phyloP scores from a whole-genome alignment of 108 stramenopile species.

The Nitzschia inconspicua region DNA sequence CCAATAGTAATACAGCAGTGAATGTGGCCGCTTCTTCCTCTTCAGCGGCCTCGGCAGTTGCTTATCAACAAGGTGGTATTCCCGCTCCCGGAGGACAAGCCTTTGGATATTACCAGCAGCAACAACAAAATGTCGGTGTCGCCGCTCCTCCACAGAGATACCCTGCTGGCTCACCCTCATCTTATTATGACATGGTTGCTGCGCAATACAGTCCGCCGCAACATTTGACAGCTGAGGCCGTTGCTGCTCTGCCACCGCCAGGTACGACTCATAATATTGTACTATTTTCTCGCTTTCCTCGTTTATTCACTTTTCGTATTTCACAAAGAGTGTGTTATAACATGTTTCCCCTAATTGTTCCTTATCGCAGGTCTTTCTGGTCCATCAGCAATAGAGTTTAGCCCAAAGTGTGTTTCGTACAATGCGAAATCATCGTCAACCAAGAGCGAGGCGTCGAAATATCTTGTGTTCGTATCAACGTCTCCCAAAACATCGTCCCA shows the following conservation, averaged over 20 bases:
- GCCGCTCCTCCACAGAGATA: neutral
- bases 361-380: constrained; percentile 35
- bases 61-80: neutral
- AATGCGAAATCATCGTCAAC: neutral
- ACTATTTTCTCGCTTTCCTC: neutral
- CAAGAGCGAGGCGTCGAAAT: constrained; percentile 8
- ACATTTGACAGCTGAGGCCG: constrained; percentile 54
- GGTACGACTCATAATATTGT: constrained; percentile 23
- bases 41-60: neutral
- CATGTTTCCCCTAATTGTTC: neutral
- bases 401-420: neutral
- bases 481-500: constrained; percentile 16
- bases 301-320: neutral
- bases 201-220: constrained; percentile 29
- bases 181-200: constrained; percentile 1
- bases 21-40: neutral
- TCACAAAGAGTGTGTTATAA: neutral
- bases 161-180: neutral
- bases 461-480: constrained; percentile 28
- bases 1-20: neutral
- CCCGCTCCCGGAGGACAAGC: neutral
- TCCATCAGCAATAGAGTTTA: constrained; percentile 27
- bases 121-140: too few relatives aligned
- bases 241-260: constrained; percentile 58
- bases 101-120: too few relatives aligned